A percentile compares a stretch with the other conserved stretches of the same genome.
Conservation (phyloP, 75 land plant genomes). For the Picea glauca region DNA sequence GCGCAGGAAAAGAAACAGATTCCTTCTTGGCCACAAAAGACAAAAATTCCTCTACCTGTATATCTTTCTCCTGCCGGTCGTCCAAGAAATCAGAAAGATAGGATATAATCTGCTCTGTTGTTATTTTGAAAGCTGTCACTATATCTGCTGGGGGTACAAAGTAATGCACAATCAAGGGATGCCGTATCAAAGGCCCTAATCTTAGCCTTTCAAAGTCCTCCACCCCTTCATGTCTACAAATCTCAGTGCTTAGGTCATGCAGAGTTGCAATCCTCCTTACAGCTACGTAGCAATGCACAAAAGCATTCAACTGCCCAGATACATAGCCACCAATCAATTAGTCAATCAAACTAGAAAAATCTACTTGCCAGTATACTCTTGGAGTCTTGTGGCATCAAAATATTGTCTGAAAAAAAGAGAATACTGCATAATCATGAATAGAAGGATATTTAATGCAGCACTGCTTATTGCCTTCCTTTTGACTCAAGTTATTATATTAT, state of each 20-base stretch:
- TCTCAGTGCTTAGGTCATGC: constrained; percentile 57
- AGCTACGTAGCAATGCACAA: constrained; percentile 70
- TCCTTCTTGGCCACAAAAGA: constrained; percentile 43
- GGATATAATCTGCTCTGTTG: constrained; percentile 54
- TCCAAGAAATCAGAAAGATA: constrained; percentile 35
- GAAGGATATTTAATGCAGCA: too few relatives aligned
- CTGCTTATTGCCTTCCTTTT: too few relatives aligned
- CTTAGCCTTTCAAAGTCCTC: constrained; percentile 68
- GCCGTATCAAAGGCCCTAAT: constrained; percentile 66
- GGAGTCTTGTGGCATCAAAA: background rate
- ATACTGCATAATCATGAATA: too few relatives aligned
- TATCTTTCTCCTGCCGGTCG: background rate
- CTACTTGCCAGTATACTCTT: background rate
- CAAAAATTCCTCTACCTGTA: constrained; percentile 42
- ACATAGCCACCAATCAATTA: background rate
- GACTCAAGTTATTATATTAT: too few relatives aligned
- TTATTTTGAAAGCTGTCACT: constrained; percentile 39
- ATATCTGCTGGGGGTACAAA: constrained; percentile 42
- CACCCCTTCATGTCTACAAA: constrained; percentile 69
- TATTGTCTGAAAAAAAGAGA: background rate
- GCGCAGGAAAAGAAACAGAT: constrained; percentile 29
- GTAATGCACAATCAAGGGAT: constrained; percentile 66
- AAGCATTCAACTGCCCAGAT: constrained; percentile 63
- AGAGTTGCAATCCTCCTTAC: constrained; percentile 63
- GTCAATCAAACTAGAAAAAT: background rate